Percentiles rank a stretch among this genome's conserved stretches.
Conservation (phyloP, 768 basidiomycete genomes). For the Amanita exitialis region DNA sequence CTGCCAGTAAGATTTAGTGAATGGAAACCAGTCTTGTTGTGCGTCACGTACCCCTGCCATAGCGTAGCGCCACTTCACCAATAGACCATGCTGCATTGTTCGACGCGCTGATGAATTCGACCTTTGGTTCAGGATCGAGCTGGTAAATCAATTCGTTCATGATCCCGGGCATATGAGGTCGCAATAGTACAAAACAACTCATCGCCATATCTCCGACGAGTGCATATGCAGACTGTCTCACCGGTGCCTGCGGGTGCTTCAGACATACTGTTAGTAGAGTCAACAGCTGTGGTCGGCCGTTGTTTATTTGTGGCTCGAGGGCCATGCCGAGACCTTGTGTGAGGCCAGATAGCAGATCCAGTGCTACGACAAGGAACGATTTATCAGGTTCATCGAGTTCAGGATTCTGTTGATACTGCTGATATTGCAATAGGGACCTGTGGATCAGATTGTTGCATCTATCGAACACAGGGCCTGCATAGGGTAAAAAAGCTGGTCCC, state of each 20-base stretch:
- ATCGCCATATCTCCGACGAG: conserved; percentile 97
- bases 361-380: conserved; percentile 93
- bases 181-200: conserved; percentile 82
- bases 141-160: conserved; percentile 86
- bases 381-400: conserved; percentile 93
- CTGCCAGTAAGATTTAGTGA: conserved; percentile 21
- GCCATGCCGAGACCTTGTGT: conserved; percentile 85
- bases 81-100: conserved; percentile 99
- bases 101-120: conserved; percentile 92
- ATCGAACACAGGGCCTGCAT: conserved; percentile 86
- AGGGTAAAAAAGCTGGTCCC: conserved; percentile 79
- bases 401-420: conserved; percentile 79
- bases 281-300: conserved; percentile 68
- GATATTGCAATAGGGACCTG: conserved; percentile 73
- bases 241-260: conserved; percentile 92
- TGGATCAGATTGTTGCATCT: conserved; percentile 86
- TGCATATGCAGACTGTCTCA: conserved; percentile 96
- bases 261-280: conserved; percentile 79
- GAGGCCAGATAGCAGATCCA: conserved; percentile 93
- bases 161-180: conserved; percentile 78
- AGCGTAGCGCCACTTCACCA: conserved; percentile 92
- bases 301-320: conserved; percentile 63
- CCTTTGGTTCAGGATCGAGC: conserved; percentile 86
- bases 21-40: conserved; percentile 1
- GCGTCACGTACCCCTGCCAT: conserved; percentile 55